Conservation (phyloP, 192 early-diverging fungal species). For the Umbelopsis ramanniana region DNA sequence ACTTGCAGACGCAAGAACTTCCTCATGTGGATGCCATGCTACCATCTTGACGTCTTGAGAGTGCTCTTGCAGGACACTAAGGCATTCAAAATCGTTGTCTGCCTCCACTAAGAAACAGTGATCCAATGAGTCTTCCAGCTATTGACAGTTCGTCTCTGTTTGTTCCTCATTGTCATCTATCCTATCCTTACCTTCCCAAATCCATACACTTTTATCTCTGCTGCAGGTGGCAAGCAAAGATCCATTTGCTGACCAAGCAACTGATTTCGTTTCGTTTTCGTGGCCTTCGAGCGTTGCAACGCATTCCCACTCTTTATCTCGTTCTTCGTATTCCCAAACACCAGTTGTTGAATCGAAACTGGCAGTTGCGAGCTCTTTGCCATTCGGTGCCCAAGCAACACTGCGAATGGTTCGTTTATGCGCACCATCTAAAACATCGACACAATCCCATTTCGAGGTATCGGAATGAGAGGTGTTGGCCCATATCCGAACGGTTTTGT, state of each 20-base stretch:
- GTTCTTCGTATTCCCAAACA: slow-evolving; percentile 83
- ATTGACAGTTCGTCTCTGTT: not conserved
- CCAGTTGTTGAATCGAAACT: slow-evolving; percentile 94
- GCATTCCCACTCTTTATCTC: slow-evolving; percentile 74
- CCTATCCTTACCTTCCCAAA: slow-evolving; percentile 81
- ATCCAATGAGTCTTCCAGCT: not conserved
- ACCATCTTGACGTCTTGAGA: slow-evolving; percentile 97
- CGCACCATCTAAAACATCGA: slow-evolving; percentile 76
- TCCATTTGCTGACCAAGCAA: slow-evolving; percentile 85
- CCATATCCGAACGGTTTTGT: slow-evolving; percentile 92
- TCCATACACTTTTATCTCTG: slow-evolving; percentile 98
- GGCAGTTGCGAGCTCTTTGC: slow-evolving; percentile 77
- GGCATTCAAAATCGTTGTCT: slow-evolving; percentile 95
- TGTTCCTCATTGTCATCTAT: not conserved
- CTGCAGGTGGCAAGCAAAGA: slow-evolving; percentile 91
- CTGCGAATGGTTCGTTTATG: slow-evolving; percentile 94
- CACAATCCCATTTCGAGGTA: slow-evolving; percentile 67
- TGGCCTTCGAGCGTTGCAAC: slow-evolving; percentile 96
- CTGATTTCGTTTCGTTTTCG: slow-evolving; percentile 96
- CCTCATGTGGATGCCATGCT: slow-evolving; percentile 86
- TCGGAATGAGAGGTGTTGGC: slow-evolving; percentile 47
- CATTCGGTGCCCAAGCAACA: slow-evolving; percentile 79
- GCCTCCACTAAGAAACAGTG: slow-evolving; percentile 48
- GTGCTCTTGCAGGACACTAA: slow-evolving; percentile 95
- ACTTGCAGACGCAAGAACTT: slow-evolving; percentile 84